Evolutionary conservation across 2,329 filamentous ascomycete genomes (phyloP).

Genomic region (Pseudocercospora musae): DNA sequence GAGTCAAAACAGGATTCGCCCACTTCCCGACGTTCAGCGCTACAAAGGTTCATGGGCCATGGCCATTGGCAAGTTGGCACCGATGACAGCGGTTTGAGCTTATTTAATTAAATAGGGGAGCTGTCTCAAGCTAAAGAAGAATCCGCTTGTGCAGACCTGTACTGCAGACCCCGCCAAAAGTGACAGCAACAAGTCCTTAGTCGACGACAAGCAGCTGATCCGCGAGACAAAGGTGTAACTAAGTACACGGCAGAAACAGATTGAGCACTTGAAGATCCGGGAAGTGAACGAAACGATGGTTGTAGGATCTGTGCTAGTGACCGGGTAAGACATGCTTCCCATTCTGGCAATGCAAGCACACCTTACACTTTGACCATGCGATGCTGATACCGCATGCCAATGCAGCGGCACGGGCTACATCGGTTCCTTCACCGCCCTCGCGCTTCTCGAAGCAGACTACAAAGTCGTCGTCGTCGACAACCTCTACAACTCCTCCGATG

Average conservation of each 20-base stretch:
- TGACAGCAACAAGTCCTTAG: background rate
- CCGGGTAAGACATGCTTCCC: slow-evolving; percentile 18
- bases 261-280: background rate
- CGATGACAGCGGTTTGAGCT: background rate
- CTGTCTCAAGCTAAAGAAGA: background rate
- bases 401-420: slow-evolving; percentile 95
- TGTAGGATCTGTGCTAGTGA: slow-evolving; percentile 27
- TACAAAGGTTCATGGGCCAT: background rate
- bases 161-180: background rate
- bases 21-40: slow-evolving; percentile 2
- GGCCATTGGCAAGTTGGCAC: no score
- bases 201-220: background rate
- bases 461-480: slow-evolving; percentile 95
- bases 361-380: background rate
- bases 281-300: slow-evolving; percentile 16
- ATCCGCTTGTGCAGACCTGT: background rate
- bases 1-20: background rate
- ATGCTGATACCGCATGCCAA: slow-evolving; percentile 15
- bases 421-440: slow-evolving; percentile 91
- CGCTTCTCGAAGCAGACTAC: slow-evolving; percentile 90
- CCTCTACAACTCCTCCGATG: slow-evolving; percentile 92
- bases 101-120: background rate
- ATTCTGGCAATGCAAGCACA: slow-evolving; percentile 3
- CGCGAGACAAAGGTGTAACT: background rate
- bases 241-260: background rate